A percentile compares a stretch with the other conserved stretches of the same genome.
phyloP scores from a whole-genome alignment of 805 yeast species.

The Yamadazyma sp. region DNA sequence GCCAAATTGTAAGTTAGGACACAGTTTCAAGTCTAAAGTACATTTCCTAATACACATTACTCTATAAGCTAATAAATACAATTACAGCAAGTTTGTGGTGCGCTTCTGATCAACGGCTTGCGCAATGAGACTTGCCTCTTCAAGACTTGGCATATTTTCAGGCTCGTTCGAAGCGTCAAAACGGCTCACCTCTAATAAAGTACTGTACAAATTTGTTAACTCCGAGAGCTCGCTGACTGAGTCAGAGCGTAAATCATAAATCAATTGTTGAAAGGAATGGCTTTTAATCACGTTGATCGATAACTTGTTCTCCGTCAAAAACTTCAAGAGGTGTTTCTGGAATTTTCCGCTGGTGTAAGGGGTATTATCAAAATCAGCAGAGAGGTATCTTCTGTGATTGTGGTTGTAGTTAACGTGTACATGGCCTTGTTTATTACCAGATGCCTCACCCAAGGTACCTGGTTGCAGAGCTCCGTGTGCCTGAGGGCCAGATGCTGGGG shows the following conservation, averaged over 20 bases:
- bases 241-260: constrained; percentile 50
- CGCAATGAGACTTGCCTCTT: constrained; percentile 24
- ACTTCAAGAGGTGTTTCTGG: constrained; percentile 51
- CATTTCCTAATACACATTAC: constrained; percentile 7
- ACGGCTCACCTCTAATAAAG: constrained; percentile 45
- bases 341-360: constrained; percentile 48
- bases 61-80: too few relatives aligned
- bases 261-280: constrained; percentile 50
- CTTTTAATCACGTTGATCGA: constrained; percentile 49
- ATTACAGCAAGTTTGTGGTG: too few relatives aligned
- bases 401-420: constrained; percentile 10
- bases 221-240: constrained; percentile 48
- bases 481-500: background rate
- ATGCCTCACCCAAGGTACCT: background rate
- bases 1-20: constrained; percentile 5
- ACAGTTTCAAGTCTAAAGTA: too few relatives aligned
- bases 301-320: constrained; percentile 52
- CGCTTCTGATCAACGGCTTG: constrained; percentile 19
- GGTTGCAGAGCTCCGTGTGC: background rate
- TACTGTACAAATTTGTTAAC: constrained; percentile 43
- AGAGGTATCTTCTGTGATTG: constrained; percentile 20
- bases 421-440: background rate
- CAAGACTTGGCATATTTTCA: constrained; percentile 17
- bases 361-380: constrained; percentile 37
- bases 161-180: constrained; percentile 13